Base-by-base conservation (phyloP, 208 protist species). In the Kentomonas sorsogonicus region DNA sequence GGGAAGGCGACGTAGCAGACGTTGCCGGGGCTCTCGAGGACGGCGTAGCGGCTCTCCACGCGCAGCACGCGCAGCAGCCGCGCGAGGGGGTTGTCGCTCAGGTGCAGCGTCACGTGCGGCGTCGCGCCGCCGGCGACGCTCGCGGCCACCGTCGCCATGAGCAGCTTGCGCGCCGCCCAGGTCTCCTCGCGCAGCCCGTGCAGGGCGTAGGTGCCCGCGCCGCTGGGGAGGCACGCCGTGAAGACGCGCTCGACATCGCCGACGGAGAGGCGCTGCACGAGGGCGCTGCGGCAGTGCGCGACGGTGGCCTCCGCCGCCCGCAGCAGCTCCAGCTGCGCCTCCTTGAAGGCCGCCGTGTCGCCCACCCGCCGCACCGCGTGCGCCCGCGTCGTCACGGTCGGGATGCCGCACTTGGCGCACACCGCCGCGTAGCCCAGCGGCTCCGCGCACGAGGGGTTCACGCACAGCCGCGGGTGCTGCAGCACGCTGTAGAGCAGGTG, bases 1-100 rank as follows among this genome's bases (percentile, higher is more conserved):
- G 63, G 64, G 40, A 83, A 83, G 38, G 70, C 66, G 52, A 77
- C 48, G 53, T 64, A 69, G 56, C 48, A 55, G 1, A 71, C 53
- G 22, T 53, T 46, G 27, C 57, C 75, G 0, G 70, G 66, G 0
- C 43, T 45, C 34, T 64, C 34, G 30, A 75, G 65, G n/a, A 77
- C 56, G 30, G 61, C 72, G 66, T 64, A 81, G 31, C 34, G 5
- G 25, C 63, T 34, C 25, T 60, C 52, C 0, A 47, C 18, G 15
- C 62, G 60, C 34, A 60, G 13, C 3, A 63, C 43, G 4, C 61
- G 61, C 61, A 81, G 63, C 48, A 70, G 54, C 36, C 36, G 27
- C n/a, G 69, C 64, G 51, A 46, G 38, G 1, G 69, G 74, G 25
- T 52, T 20, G 62, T 74, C 63, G 25, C 38, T 74, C 58, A 77